Evolutionary conservation across 2,329 filamentous ascomycete genomes (phyloP).

Genomic region (Aspergillus floridensis): DNA sequence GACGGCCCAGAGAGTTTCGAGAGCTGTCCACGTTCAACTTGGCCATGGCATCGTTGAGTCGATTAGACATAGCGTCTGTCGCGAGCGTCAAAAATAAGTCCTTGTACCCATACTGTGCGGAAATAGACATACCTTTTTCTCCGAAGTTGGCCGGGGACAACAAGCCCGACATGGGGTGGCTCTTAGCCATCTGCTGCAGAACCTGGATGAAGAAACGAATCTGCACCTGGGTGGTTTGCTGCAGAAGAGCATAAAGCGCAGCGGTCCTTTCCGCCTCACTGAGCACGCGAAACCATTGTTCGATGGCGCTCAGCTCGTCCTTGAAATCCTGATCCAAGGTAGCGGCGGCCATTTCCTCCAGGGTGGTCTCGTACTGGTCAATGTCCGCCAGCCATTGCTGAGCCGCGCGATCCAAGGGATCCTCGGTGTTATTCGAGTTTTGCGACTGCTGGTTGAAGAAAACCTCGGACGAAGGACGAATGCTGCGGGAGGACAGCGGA

Average conservation of each 20-base stretch:
- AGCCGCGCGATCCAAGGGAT: constrained; percentile 86
- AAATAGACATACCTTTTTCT: constrained; percentile 71
- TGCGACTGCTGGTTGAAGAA: constrained; percentile 75
- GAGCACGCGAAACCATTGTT: constrained; percentile 98
- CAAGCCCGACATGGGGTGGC: constrained; percentile 93
- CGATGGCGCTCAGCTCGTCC: constrained; percentile 96
- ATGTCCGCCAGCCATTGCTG: constrained; percentile 99
- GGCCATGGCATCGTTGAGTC: constrained; percentile 92
- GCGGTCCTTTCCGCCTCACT: constrained; percentile 96
- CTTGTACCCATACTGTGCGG: neutral
- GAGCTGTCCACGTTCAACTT: constrained; percentile 86
- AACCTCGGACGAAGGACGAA: constrained; percentile 92
- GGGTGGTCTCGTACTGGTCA: constrained; percentile 96
- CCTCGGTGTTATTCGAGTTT: constrained; percentile 68
- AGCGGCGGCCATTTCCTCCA: constrained; percentile 98
- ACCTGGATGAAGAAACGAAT: constrained; percentile 99
- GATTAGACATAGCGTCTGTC: constrained; percentile 92
- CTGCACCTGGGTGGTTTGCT: constrained; percentile 98
- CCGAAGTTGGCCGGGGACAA: constrained; percentile 88
- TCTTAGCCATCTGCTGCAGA: constrained; percentile 98
- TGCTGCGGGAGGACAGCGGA: constrained; percentile 69
- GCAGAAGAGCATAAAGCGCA: constrained; percentile 88
- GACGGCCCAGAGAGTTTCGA: constrained; percentile 80
- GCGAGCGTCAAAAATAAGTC: constrained; percentile 10
- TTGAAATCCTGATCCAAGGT: constrained; percentile 99